Conservation (phyloP, 2,329 filamentous ascomycete species). For the Aschersonia sp. region DNA sequence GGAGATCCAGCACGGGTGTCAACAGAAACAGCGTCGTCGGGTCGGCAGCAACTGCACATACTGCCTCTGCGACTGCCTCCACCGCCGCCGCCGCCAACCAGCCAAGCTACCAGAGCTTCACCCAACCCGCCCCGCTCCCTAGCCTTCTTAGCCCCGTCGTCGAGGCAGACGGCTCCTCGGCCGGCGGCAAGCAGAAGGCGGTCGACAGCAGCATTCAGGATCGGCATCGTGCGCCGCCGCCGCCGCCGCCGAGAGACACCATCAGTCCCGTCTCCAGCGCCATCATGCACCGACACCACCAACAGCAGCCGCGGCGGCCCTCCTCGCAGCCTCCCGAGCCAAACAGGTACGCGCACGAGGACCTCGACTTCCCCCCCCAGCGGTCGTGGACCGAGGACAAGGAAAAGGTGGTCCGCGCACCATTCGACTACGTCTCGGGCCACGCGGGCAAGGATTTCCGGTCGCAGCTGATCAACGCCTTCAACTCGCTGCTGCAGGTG, state of each 20-base stretch:
- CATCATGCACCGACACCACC: slow-evolving; percentile 9
- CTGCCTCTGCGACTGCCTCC: neutral
- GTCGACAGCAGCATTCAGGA: neutral
- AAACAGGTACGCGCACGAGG: slow-evolving; percentile 36
- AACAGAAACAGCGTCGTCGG: slow-evolving; percentile 6
- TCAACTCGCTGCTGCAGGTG: slow-evolving; percentile 69
- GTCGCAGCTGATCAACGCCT: slow-evolving; percentile 62
- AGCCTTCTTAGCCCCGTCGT: slow-evolving; percentile 34
- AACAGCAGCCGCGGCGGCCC: slow-evolving; percentile 18
- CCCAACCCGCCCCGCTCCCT: slow-evolving; percentile 5
- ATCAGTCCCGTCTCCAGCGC: slow-evolving; percentile 3
- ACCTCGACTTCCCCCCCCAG: slow-evolving; percentile 35
- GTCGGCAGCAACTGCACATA: neutral
- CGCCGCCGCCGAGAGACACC: neutral
- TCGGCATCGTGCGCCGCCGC: neutral
- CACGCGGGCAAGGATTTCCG: slow-evolving; percentile 80
- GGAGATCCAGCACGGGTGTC: slow-evolving; percentile 42
- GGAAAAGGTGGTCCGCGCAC: slow-evolving; percentile 62
- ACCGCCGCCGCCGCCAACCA: neutral
- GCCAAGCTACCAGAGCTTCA: slow-evolving; percentile 3
- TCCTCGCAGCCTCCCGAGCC: slow-evolving; percentile 30
- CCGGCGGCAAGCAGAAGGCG: slow-evolving; percentile 12
- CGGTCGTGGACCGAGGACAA: slow-evolving; percentile 57
- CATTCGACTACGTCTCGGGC: slow-evolving; percentile 65
- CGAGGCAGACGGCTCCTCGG: slow-evolving; percentile 45